A percentile compares a stretch with the other conserved stretches of the same genome.
Conservation (phyloP, 139 green algal species). For the Volvox reticuliferus region DNA sequence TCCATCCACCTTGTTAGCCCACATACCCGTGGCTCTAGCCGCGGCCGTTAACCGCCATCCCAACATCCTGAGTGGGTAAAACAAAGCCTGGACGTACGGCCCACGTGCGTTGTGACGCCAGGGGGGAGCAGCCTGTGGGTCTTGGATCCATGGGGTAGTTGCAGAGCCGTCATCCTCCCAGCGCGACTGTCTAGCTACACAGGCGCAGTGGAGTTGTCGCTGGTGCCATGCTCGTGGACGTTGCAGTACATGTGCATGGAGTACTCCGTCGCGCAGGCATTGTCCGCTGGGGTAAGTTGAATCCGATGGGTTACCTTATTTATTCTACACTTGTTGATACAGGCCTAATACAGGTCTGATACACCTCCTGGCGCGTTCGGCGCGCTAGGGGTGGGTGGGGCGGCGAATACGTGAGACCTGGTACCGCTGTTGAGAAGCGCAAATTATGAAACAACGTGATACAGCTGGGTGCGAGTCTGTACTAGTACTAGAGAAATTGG, state of each 20-base stretch:
- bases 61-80: background rate
- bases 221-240: conserved; percentile 22
- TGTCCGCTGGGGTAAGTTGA: conserved; percentile 7
- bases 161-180: conserved; percentile 32
- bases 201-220: conserved; percentile 29
- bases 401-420: no score
- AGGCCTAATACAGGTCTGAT: no score
- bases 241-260: conserved; percentile 41
- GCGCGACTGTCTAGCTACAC: conserved; percentile 3
- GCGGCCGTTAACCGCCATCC: background rate
- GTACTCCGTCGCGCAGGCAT: background rate
- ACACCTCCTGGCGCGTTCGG: no score
- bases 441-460: no score
- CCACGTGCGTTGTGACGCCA: background rate
- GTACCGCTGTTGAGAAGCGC: no score
- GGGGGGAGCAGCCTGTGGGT: conserved; percentile 40
- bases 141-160: conserved; percentile 31
- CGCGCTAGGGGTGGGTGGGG: no score
- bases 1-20: background rate
- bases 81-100: background rate
- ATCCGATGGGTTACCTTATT: no score
- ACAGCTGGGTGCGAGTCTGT: no score
- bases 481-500: no score
- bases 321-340: no score
- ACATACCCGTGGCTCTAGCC: background rate